Evolutionary conservation across 139 green algal species (phyloP).

Genomic region (Chlamydomonas asymmetrica): DNA sequence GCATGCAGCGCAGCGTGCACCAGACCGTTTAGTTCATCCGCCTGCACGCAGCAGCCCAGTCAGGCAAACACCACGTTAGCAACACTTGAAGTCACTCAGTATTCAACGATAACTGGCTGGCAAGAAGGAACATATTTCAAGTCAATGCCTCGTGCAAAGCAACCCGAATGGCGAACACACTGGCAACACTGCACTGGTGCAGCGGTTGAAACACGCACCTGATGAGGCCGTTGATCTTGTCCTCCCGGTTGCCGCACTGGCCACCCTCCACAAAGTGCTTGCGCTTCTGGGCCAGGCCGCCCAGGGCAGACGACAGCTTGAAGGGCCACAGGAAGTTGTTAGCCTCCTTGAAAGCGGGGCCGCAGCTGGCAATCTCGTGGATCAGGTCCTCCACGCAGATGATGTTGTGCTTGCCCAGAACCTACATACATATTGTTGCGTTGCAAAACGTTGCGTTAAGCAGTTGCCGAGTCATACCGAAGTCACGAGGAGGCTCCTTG

Average conservation of each 20-base stretch:
- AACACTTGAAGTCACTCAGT: background rate
- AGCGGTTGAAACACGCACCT: background rate
- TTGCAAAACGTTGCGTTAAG: background rate
- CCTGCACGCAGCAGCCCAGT: no score
- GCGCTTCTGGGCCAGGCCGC: constrained; percentile 93
- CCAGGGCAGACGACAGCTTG: constrained; percentile 85
- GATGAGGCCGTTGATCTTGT: constrained; percentile 97
- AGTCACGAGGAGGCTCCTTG: no score
- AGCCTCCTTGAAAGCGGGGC: constrained; percentile 95
- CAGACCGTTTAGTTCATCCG: no score
- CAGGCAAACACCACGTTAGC: no score
- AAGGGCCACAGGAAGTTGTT: constrained; percentile 99
- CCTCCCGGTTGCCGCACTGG: constrained; percentile 93
- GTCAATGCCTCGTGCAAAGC: background rate
- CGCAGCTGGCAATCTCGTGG: constrained; percentile 96
- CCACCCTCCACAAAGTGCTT: constrained; percentile 98
- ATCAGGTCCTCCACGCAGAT: constrained; percentile 99
- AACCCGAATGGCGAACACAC: background rate
- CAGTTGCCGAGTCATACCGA: no score
- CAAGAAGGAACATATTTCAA: background rate
- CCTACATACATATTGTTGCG: constrained; percentile 28
- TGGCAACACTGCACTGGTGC: background rate
- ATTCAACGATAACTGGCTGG: background rate
- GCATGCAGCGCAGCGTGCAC: no score
- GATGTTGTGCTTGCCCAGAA: constrained; percentile 89